These are phyloP conservation scores for Aspergillus sclerotioniger DNA, from an alignment of 495 filamentous ascomycete genomes.

Conservation along the genomic window DNA sequence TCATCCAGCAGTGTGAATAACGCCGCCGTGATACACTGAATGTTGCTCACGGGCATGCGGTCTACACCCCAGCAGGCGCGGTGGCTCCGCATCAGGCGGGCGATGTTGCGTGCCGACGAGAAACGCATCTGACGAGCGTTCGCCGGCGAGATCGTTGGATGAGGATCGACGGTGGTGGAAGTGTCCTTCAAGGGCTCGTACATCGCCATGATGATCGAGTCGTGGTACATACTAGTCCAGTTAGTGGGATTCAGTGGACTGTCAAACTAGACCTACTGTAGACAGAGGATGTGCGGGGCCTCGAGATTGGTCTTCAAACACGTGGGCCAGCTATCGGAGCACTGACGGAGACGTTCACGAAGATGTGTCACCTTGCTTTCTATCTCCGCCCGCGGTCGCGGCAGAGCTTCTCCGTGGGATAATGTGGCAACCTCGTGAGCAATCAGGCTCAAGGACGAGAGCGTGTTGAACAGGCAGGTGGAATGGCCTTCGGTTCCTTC, in stretches of 20 bases:
- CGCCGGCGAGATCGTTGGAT: constrained; percentile 1
- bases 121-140: constrained; percentile 14
- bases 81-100: constrained; percentile 23
- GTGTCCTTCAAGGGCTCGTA: constrained; percentile 14
- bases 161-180: background rate
- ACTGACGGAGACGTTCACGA: constrained; percentile 22
- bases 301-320: constrained; percentile 20
- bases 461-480: constrained; percentile 25
- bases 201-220: constrained; percentile 26
- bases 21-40: constrained; percentile 31
- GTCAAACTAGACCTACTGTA: constrained; percentile 27
- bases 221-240: constrained; percentile 27
- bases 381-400: constrained; percentile 11
- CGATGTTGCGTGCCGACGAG: constrained; percentile 21
- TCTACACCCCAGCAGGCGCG: constrained; percentile 27
- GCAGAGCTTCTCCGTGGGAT: constrained; percentile 11
- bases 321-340: constrained; percentile 22
- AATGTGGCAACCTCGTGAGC: constrained; percentile 22
- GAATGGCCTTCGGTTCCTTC: constrained; percentile 23
- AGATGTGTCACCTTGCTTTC: constrained; percentile 14
- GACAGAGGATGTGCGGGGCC: constrained; percentile 30
- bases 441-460: constrained; percentile 24
- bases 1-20: constrained; percentile 30
- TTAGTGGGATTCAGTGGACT: background rate
- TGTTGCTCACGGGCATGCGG: constrained; percentile 23